These are phyloP conservation scores for Pistacia vera DNA, from an alignment of 345 rosid genomes.

Conservation along the genomic window DNA sequence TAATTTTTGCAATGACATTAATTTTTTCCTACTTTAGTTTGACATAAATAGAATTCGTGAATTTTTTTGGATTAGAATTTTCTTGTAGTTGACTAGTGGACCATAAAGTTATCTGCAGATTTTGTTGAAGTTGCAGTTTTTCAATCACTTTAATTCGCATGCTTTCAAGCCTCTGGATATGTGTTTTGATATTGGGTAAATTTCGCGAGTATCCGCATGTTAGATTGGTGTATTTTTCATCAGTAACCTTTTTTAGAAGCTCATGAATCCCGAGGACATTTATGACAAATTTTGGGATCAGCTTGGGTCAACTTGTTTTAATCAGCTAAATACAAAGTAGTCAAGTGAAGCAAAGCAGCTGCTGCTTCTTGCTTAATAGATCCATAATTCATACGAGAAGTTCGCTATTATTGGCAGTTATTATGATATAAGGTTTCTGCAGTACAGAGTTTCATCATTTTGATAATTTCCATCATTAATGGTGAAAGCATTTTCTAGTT, in stretches of 20 bases:
- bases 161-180: neutral
- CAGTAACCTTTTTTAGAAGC: neutral
- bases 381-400: no score
- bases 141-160: neutral
- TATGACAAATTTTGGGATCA: neutral
- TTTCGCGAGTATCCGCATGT: neutral
- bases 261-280: no score
- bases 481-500: neutral
- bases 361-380: no score
- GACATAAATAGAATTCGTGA: neutral
- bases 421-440: no score
- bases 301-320: no score
- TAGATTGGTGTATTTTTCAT: neutral
- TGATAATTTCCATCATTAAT: no score
- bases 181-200: neutral
- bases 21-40: neutral
- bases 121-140: neutral
- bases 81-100: constrained; percentile 8
- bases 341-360: no score
- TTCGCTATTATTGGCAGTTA: no score
- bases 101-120: neutral
- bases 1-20: neutral
- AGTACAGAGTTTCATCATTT: no score
- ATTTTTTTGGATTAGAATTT: constrained; percentile 2
- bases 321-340: no score